Evolutionary conservation across 1,284 basidiomycete genomes (phyloP), one percentile per base, ranked within the genome.

Genomic region (Phellopilus nigrolimitatus): DNA sequence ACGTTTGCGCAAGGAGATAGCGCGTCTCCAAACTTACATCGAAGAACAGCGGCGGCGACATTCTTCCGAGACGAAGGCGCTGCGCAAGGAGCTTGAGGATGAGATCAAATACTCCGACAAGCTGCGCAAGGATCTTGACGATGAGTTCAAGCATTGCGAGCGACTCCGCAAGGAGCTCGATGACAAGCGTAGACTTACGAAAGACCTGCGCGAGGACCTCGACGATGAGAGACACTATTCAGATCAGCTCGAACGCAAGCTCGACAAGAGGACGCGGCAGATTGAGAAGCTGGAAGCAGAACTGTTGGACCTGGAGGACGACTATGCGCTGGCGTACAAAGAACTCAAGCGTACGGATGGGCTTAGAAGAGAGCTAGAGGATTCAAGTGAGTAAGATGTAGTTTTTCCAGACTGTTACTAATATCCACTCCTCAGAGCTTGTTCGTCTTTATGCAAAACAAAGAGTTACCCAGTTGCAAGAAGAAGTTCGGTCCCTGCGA

Each of bases 401-500:
- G 10, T 21, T 27, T 15, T 10, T 21, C 1, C 3, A 39, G 8
- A 9, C 17, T 12, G 15, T 15, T 22, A 37, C 28, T 30, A 15
- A 21, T 22, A 12, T 28, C 21, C 36, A 24, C 31, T 7, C 3
- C 28, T 4, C 15, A 46, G 43, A 46, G 22, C 27, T 49, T 24
- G 21, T 31, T 15, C 40, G 39, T 15, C 17, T 49, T 1, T 49
- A 33, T 19, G 21, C 19, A 19, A 45, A 52, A 31, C 43, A 52
- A 39, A 46, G 34, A 15, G 50, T 52, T n/a, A 10, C 21, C 1
- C 42, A 46, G 33, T 27, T 52, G n/a, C 43, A 52, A 25, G 43
- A 52, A 15, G 50, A 52, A 45, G 50, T 52, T 10, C 50, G 30
- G n/a, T 36, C 30, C 37, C 28, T 52, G 17, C 50, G 50, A 15